Evolutionary conservation across 1,284 basidiomycete species (phyloP).

Genomic region (Caloboletus firmus): DNA sequence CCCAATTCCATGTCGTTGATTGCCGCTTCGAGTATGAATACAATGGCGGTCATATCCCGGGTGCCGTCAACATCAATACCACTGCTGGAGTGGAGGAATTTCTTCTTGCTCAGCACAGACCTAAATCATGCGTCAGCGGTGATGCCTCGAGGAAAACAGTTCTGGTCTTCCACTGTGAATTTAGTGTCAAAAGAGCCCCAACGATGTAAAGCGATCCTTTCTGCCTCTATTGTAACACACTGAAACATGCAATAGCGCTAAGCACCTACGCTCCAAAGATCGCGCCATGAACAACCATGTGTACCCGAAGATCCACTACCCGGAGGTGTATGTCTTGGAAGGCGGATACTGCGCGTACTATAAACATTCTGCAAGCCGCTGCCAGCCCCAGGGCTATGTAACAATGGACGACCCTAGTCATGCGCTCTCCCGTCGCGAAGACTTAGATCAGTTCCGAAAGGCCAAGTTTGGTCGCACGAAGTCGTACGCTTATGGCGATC

Average conservation of each 20-base stretch:
- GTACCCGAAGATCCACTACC: conserved; percentile 94
- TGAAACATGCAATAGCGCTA: conserved; percentile 60
- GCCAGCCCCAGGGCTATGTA: conserved; percentile 83
- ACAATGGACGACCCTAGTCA: conserved; percentile 93
- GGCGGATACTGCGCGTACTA: conserved; percentile 94
- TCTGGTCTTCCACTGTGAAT: conserved; percentile 98
- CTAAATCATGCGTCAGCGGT: conserved; percentile 80
- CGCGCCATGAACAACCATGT: conserved; percentile 82
- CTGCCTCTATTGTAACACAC: not conserved
- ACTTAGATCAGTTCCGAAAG: conserved; percentile 90
- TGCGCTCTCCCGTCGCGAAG: conserved; percentile 74
- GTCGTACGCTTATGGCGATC: conserved; percentile 85
- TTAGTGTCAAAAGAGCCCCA: conserved; percentile 92
- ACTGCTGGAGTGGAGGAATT: conserved; percentile 79
- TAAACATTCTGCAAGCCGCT: conserved; percentile 63
- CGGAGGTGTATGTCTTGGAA: conserved; percentile 95
- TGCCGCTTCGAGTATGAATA: conserved; percentile 99
- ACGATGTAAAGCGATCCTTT: conserved; percentile 72
- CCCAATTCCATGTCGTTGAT: conserved; percentile 82
- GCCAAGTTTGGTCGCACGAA: conserved; percentile 82
- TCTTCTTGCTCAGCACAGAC: conserved; percentile 67
- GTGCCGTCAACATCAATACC: conserved; percentile 92
- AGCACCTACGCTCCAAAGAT: conserved; percentile 89
- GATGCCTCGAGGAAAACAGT: conserved; percentile 76
- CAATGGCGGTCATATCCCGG: conserved; percentile 88